Evolutionary conservation across 768 basidiomycete genomes (phyloP).

Genomic region (Naganishia vishniacii): DNA sequence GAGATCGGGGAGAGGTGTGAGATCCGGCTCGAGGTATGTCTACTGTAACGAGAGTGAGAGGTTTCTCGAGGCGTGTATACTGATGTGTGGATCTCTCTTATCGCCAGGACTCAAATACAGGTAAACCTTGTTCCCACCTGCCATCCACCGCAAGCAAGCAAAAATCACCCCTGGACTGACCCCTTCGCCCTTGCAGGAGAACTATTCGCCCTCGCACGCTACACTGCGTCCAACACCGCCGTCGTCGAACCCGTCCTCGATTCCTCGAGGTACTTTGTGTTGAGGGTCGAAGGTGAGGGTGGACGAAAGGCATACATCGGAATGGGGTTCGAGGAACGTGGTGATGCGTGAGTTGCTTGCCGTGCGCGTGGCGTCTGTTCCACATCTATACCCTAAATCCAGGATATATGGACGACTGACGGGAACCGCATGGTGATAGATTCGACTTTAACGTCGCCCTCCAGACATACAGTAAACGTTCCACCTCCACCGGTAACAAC

Average conservation of each 20-base stretch:
- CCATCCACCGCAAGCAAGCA: no score
- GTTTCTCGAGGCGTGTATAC: no score
- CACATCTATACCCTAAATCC: no score
- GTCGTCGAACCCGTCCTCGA: slow-evolving; percentile 98
- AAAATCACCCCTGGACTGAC: no score
- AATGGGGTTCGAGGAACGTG: slow-evolving; percentile 81
- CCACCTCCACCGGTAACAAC: slow-evolving; percentile 47
- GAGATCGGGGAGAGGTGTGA: slow-evolving; percentile 66
- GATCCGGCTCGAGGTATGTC: slow-evolving; percentile 61
- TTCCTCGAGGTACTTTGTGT: slow-evolving; percentile 89
- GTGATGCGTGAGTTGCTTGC: slow-evolving; percentile 60
- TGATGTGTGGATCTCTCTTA: no score
- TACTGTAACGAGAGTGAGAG: background rate
- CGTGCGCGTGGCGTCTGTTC: no score
- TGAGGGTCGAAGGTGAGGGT: slow-evolving; percentile 73
- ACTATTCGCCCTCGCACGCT: slow-evolving; percentile 84
- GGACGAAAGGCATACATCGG: slow-evolving; percentile 88
- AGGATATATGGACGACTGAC: background rate
- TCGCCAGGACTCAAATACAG: background rate
- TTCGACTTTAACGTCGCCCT: slow-evolving; percentile 55
- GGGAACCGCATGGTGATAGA: background rate
- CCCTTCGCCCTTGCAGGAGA: no score
- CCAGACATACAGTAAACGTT: slow-evolving; percentile 48
- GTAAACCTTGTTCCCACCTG: background rate
- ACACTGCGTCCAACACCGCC: slow-evolving; percentile 68